phyloP scores from a whole-genome alignment of 2,329 filamentous ascomycete species.

The Aspergillus sp. region DNA sequence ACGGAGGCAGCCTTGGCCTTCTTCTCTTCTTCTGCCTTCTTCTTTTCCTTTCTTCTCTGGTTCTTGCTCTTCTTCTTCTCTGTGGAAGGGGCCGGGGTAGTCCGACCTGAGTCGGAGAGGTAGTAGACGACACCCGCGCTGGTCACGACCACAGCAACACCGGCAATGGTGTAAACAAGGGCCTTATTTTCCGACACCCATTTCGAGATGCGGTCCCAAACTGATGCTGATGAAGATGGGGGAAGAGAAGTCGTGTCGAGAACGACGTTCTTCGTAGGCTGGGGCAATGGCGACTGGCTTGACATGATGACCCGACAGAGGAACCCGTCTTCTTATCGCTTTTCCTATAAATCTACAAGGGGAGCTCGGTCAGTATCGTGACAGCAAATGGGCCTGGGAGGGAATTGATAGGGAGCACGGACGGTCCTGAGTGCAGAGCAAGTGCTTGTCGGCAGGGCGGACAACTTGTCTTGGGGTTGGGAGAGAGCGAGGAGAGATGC shows the following conservation, averaged over 20 bases:
- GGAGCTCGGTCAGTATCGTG: constrained; percentile 3
- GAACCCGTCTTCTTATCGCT: constrained; percentile 18
- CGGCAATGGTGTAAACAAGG: constrained; percentile 92
- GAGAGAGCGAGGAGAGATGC: constrained; percentile 33
- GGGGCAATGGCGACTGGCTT: constrained; percentile 39
- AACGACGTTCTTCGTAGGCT: constrained; percentile 40
- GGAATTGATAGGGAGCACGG: constrained; percentile 3
- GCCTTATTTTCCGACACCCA: constrained; percentile 98
- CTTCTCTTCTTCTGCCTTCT: constrained; percentile 54
- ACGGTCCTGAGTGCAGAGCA: constrained; percentile 25
- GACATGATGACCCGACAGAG: constrained; percentile 41
- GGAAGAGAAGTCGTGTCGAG: constrained; percentile 46
- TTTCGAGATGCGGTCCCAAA: constrained; percentile 85
- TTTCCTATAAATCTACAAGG: constrained; percentile 13
- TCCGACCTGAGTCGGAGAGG: constrained; percentile 59
- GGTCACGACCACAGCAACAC: constrained; percentile 87
- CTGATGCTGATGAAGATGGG: constrained; percentile 60
- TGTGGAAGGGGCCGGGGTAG: constrained; percentile 38
- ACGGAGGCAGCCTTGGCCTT: constrained; percentile 53
- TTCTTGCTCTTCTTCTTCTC: constrained; percentile 82
- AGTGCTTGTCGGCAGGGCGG: constrained; percentile 17
- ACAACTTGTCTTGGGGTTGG: constrained; percentile 22
- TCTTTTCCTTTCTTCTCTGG: constrained; percentile 75
- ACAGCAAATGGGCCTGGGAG: neutral
- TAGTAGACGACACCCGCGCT: constrained; percentile 94